A percentile compares a stretch with the other conserved stretches of the same genome.
phyloP scores from a whole-genome alignment of 2,329 filamentous ascomycete species.

The Scopulariopsis brevicaulis region DNA sequence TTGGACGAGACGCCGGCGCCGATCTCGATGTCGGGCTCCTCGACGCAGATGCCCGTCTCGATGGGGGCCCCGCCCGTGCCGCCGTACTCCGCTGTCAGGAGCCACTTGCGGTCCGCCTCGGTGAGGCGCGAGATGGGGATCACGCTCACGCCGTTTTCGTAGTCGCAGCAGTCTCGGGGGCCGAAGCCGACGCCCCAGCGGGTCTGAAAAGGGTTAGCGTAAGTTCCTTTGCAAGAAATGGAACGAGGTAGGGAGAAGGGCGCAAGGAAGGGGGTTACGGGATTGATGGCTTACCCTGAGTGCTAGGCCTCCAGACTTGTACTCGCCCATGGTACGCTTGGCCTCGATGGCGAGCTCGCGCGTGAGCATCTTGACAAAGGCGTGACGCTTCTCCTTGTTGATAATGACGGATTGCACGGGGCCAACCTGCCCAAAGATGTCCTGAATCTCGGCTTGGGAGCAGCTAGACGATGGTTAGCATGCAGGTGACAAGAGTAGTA shows the following conservation, averaged over 20 bases:
- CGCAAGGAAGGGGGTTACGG: too few relatives aligned
- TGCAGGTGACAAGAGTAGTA: background rate
- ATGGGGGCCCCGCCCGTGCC: slow-evolving; percentile 79
- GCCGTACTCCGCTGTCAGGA: slow-evolving; percentile 85
- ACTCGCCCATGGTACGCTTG: slow-evolving; percentile 64
- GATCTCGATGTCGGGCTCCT: slow-evolving; percentile 98
- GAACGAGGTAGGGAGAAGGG: background rate
- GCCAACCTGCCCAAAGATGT: slow-evolving; percentile 71
- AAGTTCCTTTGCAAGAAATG: slow-evolving; percentile 11
- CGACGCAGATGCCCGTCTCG: slow-evolving; percentile 74
- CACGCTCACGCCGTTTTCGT: slow-evolving; percentile 79
- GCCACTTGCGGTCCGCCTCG: slow-evolving; percentile 95
- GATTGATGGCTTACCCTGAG: slow-evolving; percentile 57
- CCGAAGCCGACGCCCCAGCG: slow-evolving; percentile 97
- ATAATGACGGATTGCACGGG: slow-evolving; percentile 95
- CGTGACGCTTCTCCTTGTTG: slow-evolving; percentile 95
- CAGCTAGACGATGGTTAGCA: slow-evolving; percentile 31
- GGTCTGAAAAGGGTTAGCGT: slow-evolving; percentile 41
- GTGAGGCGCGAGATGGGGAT: slow-evolving; percentile 90
- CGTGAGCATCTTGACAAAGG: slow-evolving; percentile 97
- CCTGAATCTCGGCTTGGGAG: slow-evolving; percentile 70
- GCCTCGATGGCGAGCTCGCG: slow-evolving; percentile 75
- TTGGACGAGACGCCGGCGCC: slow-evolving; percentile 95
- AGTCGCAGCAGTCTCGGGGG: slow-evolving; percentile 93
- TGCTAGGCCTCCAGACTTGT: slow-evolving; percentile 31